A percentile compares a stretch with the other conserved stretches of the same genome.
phyloP scores from a whole-genome alignment of 352 stramenopile species.

The Globisporangium paddicum region DNA sequence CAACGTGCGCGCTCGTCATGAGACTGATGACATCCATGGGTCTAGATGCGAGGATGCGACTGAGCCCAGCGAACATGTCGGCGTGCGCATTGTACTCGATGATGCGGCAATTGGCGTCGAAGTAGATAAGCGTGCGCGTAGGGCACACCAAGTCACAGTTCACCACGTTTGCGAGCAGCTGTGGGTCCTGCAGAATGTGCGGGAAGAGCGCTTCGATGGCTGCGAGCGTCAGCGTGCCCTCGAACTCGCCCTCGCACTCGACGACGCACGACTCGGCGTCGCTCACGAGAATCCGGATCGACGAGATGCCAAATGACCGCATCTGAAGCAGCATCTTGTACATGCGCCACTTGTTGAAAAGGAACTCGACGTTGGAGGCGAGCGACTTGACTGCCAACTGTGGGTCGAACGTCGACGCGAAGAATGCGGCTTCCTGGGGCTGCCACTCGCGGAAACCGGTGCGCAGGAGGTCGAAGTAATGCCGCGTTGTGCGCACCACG shows the following conservation, averaged over 20 bases:
- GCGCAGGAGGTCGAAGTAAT: constrained; percentile 33
- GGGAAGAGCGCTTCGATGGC: constrained; percentile 15
- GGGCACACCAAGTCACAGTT: constrained; percentile 11
- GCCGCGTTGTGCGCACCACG: constrained; percentile 9
- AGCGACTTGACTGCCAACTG: constrained; percentile 19
- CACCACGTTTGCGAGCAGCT: constrained; percentile 7
- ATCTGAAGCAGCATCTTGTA: constrained; percentile 41
- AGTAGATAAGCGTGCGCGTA: constrained; percentile 20
- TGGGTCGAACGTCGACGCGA: constrained; percentile 16
- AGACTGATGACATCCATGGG: not conserved
- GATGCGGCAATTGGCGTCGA: constrained; percentile 1
- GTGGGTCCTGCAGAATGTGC: not conserved
- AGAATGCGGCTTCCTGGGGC: constrained; percentile 15
- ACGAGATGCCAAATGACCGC: constrained; percentile 15
- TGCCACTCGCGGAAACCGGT: constrained; percentile 14
- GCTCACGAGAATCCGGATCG: constrained; percentile 16
- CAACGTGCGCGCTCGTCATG: too few relatives aligned
- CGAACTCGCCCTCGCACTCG: constrained; percentile 8
- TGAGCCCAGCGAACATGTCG: constrained; percentile 6
- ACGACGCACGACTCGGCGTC: constrained; percentile 3
- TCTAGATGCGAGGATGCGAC: not conserved
- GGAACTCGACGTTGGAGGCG: constrained; percentile 12
- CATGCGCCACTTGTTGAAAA: constrained; percentile 40
- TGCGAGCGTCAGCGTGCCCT: constrained; percentile 7
- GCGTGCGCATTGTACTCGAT: constrained; percentile 9